These are phyloP conservation scores for Platanthera guangdongensis DNA, from an alignment of 106 monocot genomes.

Conservation along the genomic window DNA sequence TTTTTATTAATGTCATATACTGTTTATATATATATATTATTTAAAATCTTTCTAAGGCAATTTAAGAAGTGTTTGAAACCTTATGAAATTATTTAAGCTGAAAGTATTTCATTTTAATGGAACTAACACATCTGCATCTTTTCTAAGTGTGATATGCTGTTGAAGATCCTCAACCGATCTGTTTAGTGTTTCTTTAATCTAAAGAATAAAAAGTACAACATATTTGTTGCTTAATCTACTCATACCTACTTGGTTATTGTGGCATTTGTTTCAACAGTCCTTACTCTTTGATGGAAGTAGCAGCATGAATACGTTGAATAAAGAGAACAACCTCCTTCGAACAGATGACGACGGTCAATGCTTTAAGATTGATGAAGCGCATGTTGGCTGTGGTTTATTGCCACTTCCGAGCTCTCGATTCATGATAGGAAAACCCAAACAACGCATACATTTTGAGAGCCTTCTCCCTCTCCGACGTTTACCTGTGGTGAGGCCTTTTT, in stretches of 20 bases:
- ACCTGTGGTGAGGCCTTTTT: conserved; percentile 2
- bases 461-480: neutral
- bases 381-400: neutral
- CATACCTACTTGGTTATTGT: neutral
- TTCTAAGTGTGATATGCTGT: neutral
- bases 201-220: neutral
- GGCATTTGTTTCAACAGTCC: neutral
- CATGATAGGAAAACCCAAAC: neutral
- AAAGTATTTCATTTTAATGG: neutral
- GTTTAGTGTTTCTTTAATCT: neutral
- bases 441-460: neutral
- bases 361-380: neutral
- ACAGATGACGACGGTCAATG: neutral
- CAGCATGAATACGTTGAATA: neutral
- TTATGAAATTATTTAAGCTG: neutral
- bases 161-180: neutral
- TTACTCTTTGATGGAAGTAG: neutral
- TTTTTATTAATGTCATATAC: neutral
- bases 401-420: neutral
- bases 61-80: neutral
- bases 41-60: neutral
- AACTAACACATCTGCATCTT: neutral
- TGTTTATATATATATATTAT: neutral
- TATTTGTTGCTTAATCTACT: neutral
- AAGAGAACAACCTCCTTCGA: neutral